Conservation (phyloP, 805 yeast species). For the Huiozyma naganishii region DNA sequence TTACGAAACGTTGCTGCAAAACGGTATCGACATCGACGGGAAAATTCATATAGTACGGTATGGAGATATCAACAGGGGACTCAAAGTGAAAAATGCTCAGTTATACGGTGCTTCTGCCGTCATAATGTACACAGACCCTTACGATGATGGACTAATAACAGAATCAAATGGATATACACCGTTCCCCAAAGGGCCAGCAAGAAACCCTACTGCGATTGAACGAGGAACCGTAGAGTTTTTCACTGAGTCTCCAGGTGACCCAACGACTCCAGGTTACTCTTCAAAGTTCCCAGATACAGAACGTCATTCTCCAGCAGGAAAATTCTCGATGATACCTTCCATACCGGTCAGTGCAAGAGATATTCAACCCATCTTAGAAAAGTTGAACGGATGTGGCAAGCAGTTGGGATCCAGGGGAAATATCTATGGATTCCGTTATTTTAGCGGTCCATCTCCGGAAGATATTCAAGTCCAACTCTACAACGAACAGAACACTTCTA, state of each 20-base stretch:
- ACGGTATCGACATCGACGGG: constrained; percentile 37
- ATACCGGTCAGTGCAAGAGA: constrained; percentile 39
- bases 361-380: constrained; percentile 31
- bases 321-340: constrained; percentile 43
- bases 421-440: constrained; percentile 33
- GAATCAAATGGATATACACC: constrained; percentile 42
- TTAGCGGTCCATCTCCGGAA: constrained; percentile 35
- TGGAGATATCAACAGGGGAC: constrained; percentile 40
- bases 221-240: constrained; percentile 51
- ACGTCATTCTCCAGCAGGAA: constrained; percentile 31
- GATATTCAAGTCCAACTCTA: constrained; percentile 28
- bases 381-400: constrained; percentile 31
- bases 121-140: constrained; percentile 31
- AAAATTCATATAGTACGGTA: constrained; percentile 50
- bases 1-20: constrained; percentile 32
- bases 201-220: constrained; percentile 50
- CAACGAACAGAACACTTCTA: constrained; percentile 33
- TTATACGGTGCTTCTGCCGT: constrained; percentile 53
- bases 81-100: constrained; percentile 53
- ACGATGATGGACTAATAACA: constrained; percentile 49
- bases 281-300: constrained; percentile 34
- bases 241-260: constrained; percentile 61
- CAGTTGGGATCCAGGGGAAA: constrained; percentile 32
- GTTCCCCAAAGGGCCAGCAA: constrained; percentile 58
- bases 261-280: constrained; percentile 66